These are phyloP conservation scores for Chrysanthemum makinoi DNA, from an alignment of 129 eudicot genomes.

Conservation along the genomic window DNA sequence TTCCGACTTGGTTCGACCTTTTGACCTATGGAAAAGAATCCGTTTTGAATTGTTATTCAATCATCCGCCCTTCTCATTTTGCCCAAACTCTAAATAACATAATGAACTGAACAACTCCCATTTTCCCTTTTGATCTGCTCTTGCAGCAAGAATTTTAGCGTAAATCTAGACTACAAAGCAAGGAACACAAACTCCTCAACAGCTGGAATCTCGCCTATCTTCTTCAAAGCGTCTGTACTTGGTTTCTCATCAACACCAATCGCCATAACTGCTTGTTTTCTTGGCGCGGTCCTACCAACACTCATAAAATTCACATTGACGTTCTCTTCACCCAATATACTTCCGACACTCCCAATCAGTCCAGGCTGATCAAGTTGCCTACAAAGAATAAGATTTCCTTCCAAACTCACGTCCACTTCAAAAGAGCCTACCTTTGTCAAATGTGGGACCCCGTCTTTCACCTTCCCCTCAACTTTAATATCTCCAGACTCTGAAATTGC, in stretches of 20 bases:
- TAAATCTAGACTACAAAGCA: conserved; percentile 37
- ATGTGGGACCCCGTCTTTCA: conserved; percentile 76
- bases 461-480: conserved; percentile 69
- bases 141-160: background rate
- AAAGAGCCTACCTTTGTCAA: conserved; percentile 81
- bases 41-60: background rate
- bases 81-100: background rate
- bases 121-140: background rate
- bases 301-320: conserved; percentile 93
- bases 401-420: conserved; percentile 83
- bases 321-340: conserved; percentile 74
- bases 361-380: conserved; percentile 94
- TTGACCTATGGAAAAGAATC: background rate
- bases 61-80: background rate
- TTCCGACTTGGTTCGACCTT: too few relatives aligned
- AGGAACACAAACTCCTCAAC: conserved; percentile 89
- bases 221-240: conserved; percentile 63
- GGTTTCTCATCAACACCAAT: conserved; percentile 90
- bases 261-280: conserved; percentile 87
- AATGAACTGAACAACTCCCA: background rate
- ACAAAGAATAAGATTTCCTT: conserved; percentile 70
- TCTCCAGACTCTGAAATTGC: conserved; percentile 83
- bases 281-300: conserved; percentile 75
- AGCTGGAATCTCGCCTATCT: conserved; percentile 83
- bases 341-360: conserved; percentile 79